phyloP scores from a whole-genome alignment of 2,329 filamentous ascomycete genomes.

The Achaetomium macrosporum region DNA sequence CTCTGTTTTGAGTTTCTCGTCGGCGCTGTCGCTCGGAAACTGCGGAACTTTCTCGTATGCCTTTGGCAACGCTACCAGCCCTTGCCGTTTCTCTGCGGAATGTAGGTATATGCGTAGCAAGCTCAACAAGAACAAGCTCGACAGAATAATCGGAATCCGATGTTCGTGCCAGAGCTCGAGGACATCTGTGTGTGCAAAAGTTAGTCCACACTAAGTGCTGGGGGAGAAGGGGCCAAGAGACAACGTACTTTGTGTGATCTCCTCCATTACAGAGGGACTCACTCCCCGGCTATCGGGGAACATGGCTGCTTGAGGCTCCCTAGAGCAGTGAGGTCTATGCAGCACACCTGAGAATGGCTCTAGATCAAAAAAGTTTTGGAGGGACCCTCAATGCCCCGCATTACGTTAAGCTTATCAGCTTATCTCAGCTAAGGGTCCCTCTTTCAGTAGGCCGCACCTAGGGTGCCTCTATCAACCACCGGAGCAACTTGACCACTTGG shows the following conservation, averaged over 20 bases:
- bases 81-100: slow-evolving; percentile 30
- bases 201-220: slow-evolving; percentile 1
- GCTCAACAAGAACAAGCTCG: slow-evolving; percentile 34
- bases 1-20: slow-evolving; percentile 15
- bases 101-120: slow-evolving; percentile 40
- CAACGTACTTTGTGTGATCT: slow-evolving; percentile 11
- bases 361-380: slow-evolving; percentile 9
- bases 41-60: slow-evolving; percentile 24
- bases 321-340: neutral
- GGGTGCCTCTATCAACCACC: too few species aligned
- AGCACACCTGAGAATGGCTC: neutral
- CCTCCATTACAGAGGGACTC: slow-evolving; percentile 8
- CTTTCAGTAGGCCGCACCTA: too few species aligned
- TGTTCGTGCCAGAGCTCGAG: slow-evolving; percentile 40
- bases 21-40: neutral
- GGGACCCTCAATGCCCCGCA: slow-evolving; percentile 13
- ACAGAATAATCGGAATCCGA: slow-evolving; percentile 40
- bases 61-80: slow-evolving; percentile 35
- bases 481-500: too few species aligned
- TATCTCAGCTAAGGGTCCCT: too few species aligned
- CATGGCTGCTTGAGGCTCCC: slow-evolving; percentile 9
- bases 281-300: slow-evolving; percentile 13
- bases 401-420: neutral
- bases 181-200: slow-evolving; percentile 14
- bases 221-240: neutral